A percentile compares a stretch with the other conserved stretches of the same genome.
phyloP scores from a whole-genome alignment of 2,329 filamentous ascomycete genomes.

The Lojkania enalia region DNA sequence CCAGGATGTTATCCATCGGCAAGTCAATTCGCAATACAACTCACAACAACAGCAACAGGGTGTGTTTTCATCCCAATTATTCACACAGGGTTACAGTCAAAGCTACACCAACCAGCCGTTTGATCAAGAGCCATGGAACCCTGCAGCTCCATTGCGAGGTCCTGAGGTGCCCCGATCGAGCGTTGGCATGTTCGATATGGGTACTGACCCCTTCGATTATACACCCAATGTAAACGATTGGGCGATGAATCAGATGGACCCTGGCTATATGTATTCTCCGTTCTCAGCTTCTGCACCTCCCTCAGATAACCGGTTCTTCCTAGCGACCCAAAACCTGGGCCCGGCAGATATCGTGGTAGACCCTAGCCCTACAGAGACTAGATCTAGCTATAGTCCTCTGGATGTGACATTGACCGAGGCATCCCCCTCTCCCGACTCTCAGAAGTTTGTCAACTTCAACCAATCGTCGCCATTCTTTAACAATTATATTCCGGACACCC shows the following conservation, averaged over 20 bases:
- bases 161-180: constrained; percentile 32
- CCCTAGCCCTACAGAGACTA: neutral
- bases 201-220: constrained; percentile 27
- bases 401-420: constrained; percentile 25
- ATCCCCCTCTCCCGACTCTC: constrained; percentile 30
- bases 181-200: constrained; percentile 30
- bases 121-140: constrained; percentile 38
- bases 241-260: constrained; percentile 32
- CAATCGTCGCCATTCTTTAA: constrained; percentile 29
- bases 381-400: constrained; percentile 20
- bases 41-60: constrained; percentile 15
- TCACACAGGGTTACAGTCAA: constrained; percentile 13
- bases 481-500: constrained; percentile 23
- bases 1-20: neutral
- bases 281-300: constrained; percentile 28
- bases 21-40: constrained; percentile 9
- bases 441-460: constrained; percentile 33
- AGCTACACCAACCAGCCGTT: constrained; percentile 29
- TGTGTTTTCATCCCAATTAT: neutral
- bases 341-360: neutral
- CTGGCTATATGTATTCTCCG: constrained; percentile 31
- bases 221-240: constrained; percentile 24
- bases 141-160: constrained; percentile 32
- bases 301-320: constrained; percentile 26
- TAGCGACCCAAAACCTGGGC: constrained; percentile 18